Conservation (phyloP, 1,284 basidiomycete species). For the Apiotrichum sp. region DNA sequence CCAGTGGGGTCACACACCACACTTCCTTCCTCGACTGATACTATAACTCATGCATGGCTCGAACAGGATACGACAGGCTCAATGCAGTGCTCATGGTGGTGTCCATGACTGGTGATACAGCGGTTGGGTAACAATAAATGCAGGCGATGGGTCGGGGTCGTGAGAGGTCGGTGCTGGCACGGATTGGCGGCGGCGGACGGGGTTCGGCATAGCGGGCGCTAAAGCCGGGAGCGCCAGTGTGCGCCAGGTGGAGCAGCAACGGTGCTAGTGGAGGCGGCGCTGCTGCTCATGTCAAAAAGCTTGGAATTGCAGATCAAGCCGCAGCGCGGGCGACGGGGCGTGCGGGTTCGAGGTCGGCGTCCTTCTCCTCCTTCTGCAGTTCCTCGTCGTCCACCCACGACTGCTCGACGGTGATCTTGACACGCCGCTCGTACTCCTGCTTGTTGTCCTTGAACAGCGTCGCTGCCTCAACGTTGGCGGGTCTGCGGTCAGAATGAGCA, state of each 20-base stretch:
- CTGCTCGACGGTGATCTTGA: constrained; percentile 54
- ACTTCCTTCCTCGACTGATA: no score
- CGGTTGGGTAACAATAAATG: constrained; percentile 4
- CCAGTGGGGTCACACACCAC: no score
- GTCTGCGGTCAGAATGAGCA: constrained; percentile 51
- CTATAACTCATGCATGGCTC: neutral
- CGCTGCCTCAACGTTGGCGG: constrained; percentile 95
- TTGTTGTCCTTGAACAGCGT: constrained; percentile 95
- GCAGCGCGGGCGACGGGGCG: constrained; percentile 2
- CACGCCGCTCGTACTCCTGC: constrained; percentile 92
- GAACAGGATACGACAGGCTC: neutral
- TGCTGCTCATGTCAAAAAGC: no score
- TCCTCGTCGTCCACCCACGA: constrained; percentile 37
- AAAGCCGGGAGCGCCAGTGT: no score
- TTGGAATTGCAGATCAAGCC: neutral
- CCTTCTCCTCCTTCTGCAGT: constrained; percentile 21
- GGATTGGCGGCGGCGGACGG: no score
- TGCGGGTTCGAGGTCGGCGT: neutral
- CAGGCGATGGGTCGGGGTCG: neutral
- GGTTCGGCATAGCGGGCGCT: no score
- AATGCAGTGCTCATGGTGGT: constrained; percentile 1
- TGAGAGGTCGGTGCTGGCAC: neutral
- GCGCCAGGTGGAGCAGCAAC: no score
- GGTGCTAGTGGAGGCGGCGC: no score
- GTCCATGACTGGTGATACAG: constrained; percentile 4